Evolutionary conservation across 2,329 filamentous ascomycete genomes (phyloP).

Genomic region (Xylariales sp.): DNA sequence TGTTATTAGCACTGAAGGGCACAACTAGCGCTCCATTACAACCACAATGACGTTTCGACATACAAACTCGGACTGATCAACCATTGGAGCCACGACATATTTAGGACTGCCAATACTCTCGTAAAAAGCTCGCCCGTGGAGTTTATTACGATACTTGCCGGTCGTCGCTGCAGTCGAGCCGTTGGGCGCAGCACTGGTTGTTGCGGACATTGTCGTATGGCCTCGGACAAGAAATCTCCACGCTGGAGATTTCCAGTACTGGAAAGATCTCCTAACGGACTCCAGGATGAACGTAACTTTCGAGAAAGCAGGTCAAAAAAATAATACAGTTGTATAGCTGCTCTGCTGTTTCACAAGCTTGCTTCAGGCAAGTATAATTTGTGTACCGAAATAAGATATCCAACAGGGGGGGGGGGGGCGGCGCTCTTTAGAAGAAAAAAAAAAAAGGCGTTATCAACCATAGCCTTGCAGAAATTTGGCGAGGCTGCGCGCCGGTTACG

Average conservation of each 20-base stretch:
- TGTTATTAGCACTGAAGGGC: too few relatives aligned
- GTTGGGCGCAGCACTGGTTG: constrained; percentile 6
- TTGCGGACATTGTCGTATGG: constrained; percentile 6
- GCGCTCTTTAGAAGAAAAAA: too few relatives aligned
- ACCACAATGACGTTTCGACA: constrained; percentile 24
- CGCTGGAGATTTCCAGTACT: constrained; percentile 6
- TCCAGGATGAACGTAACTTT: too few relatives aligned
- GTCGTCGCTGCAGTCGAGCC: constrained; percentile 15
- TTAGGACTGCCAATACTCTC: constrained; percentile 91
- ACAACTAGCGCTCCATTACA: background rate
- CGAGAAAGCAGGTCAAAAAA: too few relatives aligned
- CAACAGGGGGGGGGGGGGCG: too few relatives aligned
- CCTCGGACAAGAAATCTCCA: constrained; percentile 7
- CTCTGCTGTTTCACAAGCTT: too few relatives aligned
- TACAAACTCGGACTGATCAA: constrained; percentile 97
- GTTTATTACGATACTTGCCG: constrained; percentile 49
- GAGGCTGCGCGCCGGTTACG: too few relatives aligned
- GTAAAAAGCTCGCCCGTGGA: constrained; percentile 87
- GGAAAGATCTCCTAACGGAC: constrained; percentile 1
- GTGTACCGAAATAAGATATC: too few relatives aligned
- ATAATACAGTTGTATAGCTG: too few relatives aligned
- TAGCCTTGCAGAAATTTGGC: too few relatives aligned
- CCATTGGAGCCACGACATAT: constrained; percentile 92
- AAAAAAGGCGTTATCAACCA: too few relatives aligned
- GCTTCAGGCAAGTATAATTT: too few relatives aligned